Base-by-base conservation (phyloP, 805 yeast genomes). In the Yamadazyma ubonensis region DNA sequence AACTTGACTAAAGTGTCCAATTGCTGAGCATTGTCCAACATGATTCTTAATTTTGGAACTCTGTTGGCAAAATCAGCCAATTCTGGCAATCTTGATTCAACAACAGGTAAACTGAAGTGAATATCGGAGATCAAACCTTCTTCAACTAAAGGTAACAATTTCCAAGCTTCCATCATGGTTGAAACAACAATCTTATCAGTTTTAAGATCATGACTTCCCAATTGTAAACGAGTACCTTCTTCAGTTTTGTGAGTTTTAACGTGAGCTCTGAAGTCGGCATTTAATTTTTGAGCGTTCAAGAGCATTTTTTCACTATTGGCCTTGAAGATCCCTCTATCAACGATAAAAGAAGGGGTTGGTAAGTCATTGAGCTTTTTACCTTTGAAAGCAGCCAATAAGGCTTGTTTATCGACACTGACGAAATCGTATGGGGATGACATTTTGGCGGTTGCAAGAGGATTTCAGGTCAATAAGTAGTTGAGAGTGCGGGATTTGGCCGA, bases 211-310 rank as follows among this genome's bases (percentile, higher is more conserved):
- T 45, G 33, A 1, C 53, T 38, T 4, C 71, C 73, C 54, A 81
- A 55, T 59, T 81, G 85, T 29, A 74, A 55, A 16, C 57, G 50
- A 2, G 79, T 64, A 5, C 86, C 89, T 48, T 80, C 83, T 7
- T 67, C 47, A 1, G 85, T 73, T 56, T 86, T 85, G 56, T 83
- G 89, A 0, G 93, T 86, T 58, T 85, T 85, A 16, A 85, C 78
- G 54, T 84, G 89, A 3, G 85, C 82, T 43, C 95, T 67, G 55
- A 84, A 83, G 14, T 58, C 64, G 5, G 68, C 66, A 2, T 51
- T 44, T 19, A 79, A 51, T 1, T 54, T 53, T 1, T 45, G 37
- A 0, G 80, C 76, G 40, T 68, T 69, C 4, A 52, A 49, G 7
- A 78, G 63, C 86, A 81, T 78, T 21, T 56, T 57, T 8, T 59